A percentile compares a stretch with the other conserved stretches of the same genome.
These are phyloP conservation scores for Drechslera avenae DNA, from an alignment of 2,329 filamentous ascomycete species.

Conservation along the genomic window DNA sequence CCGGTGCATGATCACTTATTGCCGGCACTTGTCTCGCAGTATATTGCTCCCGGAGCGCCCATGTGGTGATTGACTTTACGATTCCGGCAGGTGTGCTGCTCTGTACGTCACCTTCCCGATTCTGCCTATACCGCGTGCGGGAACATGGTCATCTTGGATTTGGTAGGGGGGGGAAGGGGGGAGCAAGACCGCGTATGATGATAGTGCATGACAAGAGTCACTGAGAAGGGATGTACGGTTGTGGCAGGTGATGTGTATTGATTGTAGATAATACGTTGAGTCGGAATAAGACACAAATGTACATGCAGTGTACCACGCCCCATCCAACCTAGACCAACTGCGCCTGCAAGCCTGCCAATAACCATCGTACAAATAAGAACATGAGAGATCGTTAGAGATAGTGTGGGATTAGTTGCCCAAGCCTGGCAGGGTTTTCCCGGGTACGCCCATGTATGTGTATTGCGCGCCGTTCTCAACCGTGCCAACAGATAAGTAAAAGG, in stretches of 20 bases:
- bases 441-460: conserved; percentile 12
- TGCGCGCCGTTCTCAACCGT: conserved; percentile 16
- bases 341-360: conserved; percentile 6
- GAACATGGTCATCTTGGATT: too few species aligned
- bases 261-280: conserved; percentile 1
- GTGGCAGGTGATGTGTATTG: background rate
- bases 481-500: conserved; percentile 17
- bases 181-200: background rate
- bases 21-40: background rate
- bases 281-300: conserved; percentile 12
- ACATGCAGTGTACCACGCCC: conserved; percentile 14
- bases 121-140: background rate
- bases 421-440: conserved; percentile 18
- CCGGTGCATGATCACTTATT: background rate
- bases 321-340: conserved; percentile 14
- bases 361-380: conserved; percentile 16
- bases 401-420: conserved; percentile 22
- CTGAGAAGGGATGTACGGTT: background rate
- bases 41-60: background rate
- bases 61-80: background rate
- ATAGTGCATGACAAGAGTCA: background rate
- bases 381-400: conserved; percentile 26
- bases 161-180: background rate
- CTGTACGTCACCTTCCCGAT: conserved; percentile 1
- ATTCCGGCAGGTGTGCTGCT: conserved; percentile 3